Evolutionary conservation across 169 alveolate genomes (phyloP), one percentile per base, ranked within the genome.

Genomic region (Eimeria falciformis): DNA sequence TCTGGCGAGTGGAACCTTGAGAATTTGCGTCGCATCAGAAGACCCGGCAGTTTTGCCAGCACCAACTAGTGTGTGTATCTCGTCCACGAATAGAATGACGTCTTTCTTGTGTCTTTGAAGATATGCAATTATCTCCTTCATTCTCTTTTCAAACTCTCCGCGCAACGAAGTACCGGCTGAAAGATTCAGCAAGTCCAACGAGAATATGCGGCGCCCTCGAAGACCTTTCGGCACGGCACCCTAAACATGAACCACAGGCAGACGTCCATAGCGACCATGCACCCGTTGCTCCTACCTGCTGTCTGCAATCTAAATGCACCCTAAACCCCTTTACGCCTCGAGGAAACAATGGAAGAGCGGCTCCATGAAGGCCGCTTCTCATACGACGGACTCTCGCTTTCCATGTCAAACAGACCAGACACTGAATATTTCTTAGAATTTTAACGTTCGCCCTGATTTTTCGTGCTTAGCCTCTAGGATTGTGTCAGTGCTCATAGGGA

Each of bases 141-240:
- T 88, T 4, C 96, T 91, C 71, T 73, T 87, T 58, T 92, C 68
- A 94, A 89, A 27, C 96, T 97, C 99, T 2, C 99, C 99, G 21
- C 99, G 93, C 91, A 96, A 95, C 56, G 95, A 96, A 55, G 98
- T 95, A 40, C 98, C 98, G 12, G 98, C 97, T 18, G 97, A 66
- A 50, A 94, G 92, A 73, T 66, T 75, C 45, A 94, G 95, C 55
- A 94, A 79, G 82, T 94, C 96, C 84, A 94, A 45, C 58, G 84
- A 73, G 77, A 81, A 83, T 66, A 94, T 79, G 68, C 81, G 91
- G 85, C 90, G 92, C 53, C 79, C 92, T 69, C 71, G 62, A 90
- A 94, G 86, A 6, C 90, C 78, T 43, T 65, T 78, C 12, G 96
- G 96, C 33, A 93, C 95, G 37, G 96, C 97, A 12, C 98, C 98